Base-by-base conservation (phyloP, 129 eudicot genomes). In the Gnaphalium uliginosum region DNA sequence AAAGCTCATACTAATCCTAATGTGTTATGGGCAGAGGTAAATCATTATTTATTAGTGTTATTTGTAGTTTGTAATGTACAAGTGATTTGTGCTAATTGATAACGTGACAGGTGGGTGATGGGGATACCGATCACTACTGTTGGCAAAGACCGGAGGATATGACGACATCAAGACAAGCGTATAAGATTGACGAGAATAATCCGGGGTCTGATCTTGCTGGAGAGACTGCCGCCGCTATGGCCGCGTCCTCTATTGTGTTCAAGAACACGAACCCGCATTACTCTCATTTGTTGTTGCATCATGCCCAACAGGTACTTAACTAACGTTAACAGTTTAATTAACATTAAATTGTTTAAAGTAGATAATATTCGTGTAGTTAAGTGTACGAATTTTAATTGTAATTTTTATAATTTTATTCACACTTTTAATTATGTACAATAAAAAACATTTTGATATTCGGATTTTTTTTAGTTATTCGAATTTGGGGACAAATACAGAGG, bases 131-230 rank as follows among this genome's bases (percentile, higher is more conserved):
- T 75, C 98, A 90, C 70, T 87, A 88, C 68, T 90, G 96, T 50
- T 90, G 98, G 98, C 98, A 93, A 63, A 69, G 96, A 63, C 92
- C 92, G 51, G 98, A 90, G 89, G 98, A 93, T 62, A 88, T 93
- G 98, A 93, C 96, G 0, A 93, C 98, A 8, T 90, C 96, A 0
- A 79, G 96, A 26, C 95, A 81, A 29, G 96, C 96, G 0, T 86
- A 86, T 60, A 85, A 83, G 81, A 81, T 93, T 7, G 96, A 93
- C 59, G 95, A 88, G 85, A 72, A 77, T 14, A 85, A 90, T 51
- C 98, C 98, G 0, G 98, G 98, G 5, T 88, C 96, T 6, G 98
- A 93, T 79, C 87, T 93, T 29, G 98, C 90, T 64, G 96, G 88
- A 41, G 98, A 93, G 80, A 88, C 98, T 0, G 91, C 96, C 5